Evolutionary conservation across 164 flowering plant genomes (phyloP), one percentile per base, ranked within the genome.

Genomic region (Macadamia integrifolia): DNA sequence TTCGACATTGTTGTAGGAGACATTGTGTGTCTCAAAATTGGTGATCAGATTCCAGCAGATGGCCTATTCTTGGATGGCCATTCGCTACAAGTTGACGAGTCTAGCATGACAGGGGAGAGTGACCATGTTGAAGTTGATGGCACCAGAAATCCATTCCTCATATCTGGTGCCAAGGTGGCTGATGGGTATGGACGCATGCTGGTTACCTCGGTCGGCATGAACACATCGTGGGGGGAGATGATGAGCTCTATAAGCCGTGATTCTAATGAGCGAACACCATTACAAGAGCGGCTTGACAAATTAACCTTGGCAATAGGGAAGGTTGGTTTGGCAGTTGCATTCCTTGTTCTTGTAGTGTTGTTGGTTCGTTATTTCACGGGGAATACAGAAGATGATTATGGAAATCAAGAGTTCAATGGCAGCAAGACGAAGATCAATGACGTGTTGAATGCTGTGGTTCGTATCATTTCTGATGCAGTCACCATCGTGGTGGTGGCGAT

Each of bases 401-500:
- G 89, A 1, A 61, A 42, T 0, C 66, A 17, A 14, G 84, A 85
- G 76, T 91, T 75, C 57, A 60, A 60, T 6, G 79, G 81, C 0
- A 69, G 83, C 58, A 75, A 74, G n/a, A 83, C 85, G 1, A 62
- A 63, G 0, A 10, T 61, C 7, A 75, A 75, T 31, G 79, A 84
- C 61, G 75, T 84, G 23, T 43, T 85, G 59, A 82, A 85, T 65
- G 73, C 84, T 0, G 74, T 87, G 1, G 76, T 87, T 9, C 23
- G 70, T 1, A 84, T 87, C 46, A 70, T 91, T 32, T 74, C 92
- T 15, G 83, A 74, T 61, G 92, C 94, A 6, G 85, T 91, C 13
- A 87, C 91, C 0, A 89, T 87, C 53, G 88, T 87, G 29, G 92
- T 88, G 55, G 92, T 87, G 67, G 93, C 97, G 6, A 88, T 91